Conservation (phyloP, 192 early-diverging fungal genomes). For the Podila clonocystis region DNA sequence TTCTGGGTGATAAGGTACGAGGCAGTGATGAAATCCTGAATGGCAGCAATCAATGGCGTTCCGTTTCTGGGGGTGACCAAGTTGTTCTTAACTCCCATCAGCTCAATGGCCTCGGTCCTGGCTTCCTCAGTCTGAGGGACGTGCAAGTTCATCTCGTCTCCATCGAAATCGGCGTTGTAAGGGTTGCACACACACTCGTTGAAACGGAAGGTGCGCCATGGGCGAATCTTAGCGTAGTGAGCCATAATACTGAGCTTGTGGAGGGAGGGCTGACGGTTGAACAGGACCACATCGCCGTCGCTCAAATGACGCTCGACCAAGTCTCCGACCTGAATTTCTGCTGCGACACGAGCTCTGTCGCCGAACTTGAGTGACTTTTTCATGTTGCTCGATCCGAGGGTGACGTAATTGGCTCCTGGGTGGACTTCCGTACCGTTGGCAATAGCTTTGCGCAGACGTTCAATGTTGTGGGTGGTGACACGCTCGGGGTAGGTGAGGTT, state of each 20-base stretch:
- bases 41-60: conserved; percentile 97
- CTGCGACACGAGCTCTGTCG: conserved; percentile 73
- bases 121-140: conserved; percentile 99
- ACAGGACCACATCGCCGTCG: conserved; percentile 96
- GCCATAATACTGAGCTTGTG: conserved; percentile 98
- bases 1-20: conserved; percentile 93
- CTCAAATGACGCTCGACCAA: conserved; percentile 94
- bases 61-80: conserved; percentile 98
- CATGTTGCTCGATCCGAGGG: conserved; percentile 57
- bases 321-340: conserved; percentile 87
- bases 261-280: conserved; percentile 98
- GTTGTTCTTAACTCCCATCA: conserved; percentile 98
- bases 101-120: conserved; percentile 91
- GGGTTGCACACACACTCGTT: conserved; percentile 99
- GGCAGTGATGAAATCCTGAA: conserved; percentile 99
- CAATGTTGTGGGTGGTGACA: conserved; percentile 91
- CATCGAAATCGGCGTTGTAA: conserved; percentile 99
- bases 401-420: conserved; percentile 93
- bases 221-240: conserved; percentile 80
- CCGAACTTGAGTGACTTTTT: conserved; percentile 79
- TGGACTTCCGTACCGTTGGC: conserved; percentile 89
- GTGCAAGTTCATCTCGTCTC: conserved; percentile 99
- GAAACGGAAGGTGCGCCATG: conserved; percentile 98
- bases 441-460: conserved; percentile 77
- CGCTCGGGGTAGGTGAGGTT: conserved; percentile 96